Base-by-base conservation (phyloP, 2,329 filamentous ascomycete species). In the Pseudogymnoascus sp. region DNA sequence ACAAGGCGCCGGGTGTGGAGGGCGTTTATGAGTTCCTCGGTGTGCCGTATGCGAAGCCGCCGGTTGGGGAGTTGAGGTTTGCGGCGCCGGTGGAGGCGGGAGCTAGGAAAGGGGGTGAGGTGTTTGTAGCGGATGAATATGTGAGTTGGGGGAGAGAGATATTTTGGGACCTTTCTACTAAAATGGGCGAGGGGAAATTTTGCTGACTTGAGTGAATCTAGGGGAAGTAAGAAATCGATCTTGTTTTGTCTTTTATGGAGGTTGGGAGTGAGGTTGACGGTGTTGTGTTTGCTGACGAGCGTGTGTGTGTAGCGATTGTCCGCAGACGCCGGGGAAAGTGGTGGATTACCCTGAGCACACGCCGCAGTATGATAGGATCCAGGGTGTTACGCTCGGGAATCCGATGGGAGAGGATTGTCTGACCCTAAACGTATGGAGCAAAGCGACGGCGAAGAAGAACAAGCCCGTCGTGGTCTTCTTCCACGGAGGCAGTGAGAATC, bases 361-460 rank as follows among this genome's bases (percentile, higher is more conserved):
- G n/a, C 47, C 47, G n/a, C 47, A 54, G 28, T 20, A 4, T 7
- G 25, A 54, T 9, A 30, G 20, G 2, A 54, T 54, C n/a, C 28
- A 54, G 32, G 8, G 22, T 22, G 22, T 22, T 8, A 32, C 9
- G n/a, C 28, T 54, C 32, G 47, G 47, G n/a, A 54, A 54, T 20
- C n/a, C 47, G 9, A 6, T 54, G n/a, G 47, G 64, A 38, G 60
- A 62, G 30, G 60, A 62, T 50, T 62, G 60, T 57, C 38, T 62
- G 20, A 54, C 25, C 28, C 58, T 62, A 14, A 62, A 62, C 32
- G 41, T 62, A 8, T 62, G 28, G 37, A 39, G n/a, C 18, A 54
- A 54, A 11, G n/a, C 58, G n/a, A 41, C 37, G 22, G 38, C 8
- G 8, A 54, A 32, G 28, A 54, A 54, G 47, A 32, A 54, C 47